Conservation (phyloP, 2,329 filamentous ascomycete species). For the Hansfordia pulvinata region DNA sequence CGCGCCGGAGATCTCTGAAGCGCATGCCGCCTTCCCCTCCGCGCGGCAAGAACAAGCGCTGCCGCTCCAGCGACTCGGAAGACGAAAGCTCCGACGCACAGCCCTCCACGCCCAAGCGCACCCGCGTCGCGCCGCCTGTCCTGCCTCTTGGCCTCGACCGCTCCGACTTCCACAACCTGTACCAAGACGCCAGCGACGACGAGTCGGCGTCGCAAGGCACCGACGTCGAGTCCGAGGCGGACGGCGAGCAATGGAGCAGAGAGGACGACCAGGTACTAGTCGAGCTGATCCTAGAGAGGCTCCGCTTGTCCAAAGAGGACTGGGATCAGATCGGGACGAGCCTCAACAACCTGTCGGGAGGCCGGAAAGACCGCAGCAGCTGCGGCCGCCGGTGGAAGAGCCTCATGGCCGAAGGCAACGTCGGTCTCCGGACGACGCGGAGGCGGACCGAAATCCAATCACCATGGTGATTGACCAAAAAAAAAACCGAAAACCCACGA, state of each 20-base stretch:
- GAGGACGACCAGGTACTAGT: conserved; percentile 53
- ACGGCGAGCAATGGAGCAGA: conserved; percentile 40
- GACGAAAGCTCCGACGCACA: conserved; percentile 11
- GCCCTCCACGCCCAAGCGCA: conserved; percentile 44
- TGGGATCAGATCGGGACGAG: conserved; percentile 55
- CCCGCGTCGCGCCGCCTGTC: conserved; percentile 45
- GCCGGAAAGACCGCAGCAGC: conserved; percentile 42
- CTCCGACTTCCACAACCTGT: conserved; percentile 40
- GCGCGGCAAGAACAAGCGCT: conserved; percentile 38
- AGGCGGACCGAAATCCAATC: conserved; percentile 34
- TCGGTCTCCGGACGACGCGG: conserved; percentile 39
- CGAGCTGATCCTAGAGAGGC: conserved; percentile 54
- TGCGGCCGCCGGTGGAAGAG: conserved; percentile 50
- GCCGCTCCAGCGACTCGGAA: conserved; percentile 20
- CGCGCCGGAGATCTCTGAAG: conserved; percentile 36
- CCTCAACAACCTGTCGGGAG: no score
- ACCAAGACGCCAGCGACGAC: conserved; percentile 19
- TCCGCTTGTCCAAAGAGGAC: conserved; percentile 48
- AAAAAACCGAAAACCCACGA: no score
- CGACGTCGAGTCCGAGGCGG: conserved; percentile 27
- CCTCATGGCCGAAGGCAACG: conserved; percentile 42
- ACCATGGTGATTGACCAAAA: conserved; percentile 47
- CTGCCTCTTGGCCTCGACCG: conserved; percentile 46
- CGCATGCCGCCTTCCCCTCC: conserved; percentile 23
- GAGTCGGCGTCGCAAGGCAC: conserved; percentile 18